Evolutionary conservation across 1,284 basidiomycete genomes (phyloP).

Genomic region (Athelia psychrophila): DNA sequence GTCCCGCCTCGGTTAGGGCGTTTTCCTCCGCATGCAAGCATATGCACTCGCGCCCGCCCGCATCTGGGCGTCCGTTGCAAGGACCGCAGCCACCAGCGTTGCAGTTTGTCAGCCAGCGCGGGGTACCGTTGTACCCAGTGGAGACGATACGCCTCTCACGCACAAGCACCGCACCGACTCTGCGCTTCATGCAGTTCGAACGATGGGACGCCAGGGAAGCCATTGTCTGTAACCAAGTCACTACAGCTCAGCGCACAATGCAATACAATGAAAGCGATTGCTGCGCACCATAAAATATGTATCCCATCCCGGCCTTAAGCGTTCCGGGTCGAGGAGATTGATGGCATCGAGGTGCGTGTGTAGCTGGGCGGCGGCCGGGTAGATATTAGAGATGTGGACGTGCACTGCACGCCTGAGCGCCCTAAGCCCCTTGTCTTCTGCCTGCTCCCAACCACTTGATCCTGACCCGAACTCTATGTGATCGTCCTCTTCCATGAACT

Average conservation of each 20-base stretch:
- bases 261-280: constrained; percentile 1
- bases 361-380: constrained; percentile 52
- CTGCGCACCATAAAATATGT: constrained; percentile 85
- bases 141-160: constrained; percentile 85
- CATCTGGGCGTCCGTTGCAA: constrained; percentile 69
- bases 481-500: constrained; percentile 68
- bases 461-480: constrained; percentile 46
- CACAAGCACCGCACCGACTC: constrained; percentile 92
- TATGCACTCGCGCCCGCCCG: constrained; percentile 79
- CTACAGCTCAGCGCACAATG: neutral
- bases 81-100: constrained; percentile 84
- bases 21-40: constrained; percentile 99
- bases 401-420: constrained; percentile 47
- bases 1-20: constrained; percentile 89
- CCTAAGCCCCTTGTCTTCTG: neutral
- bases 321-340: constrained; percentile 65
- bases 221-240: constrained; percentile 53
- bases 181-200: constrained; percentile 97
- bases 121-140: constrained; percentile 99
- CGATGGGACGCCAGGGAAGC: constrained; percentile 85
- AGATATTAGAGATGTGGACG: constrained; percentile 74
- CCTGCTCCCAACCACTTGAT: constrained; percentile 19
- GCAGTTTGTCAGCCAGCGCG: constrained; percentile 86
- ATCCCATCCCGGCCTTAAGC: constrained; percentile 86
- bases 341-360: constrained; percentile 65